Evolutionary conservation across 2,329 filamentous ascomycete genomes (phyloP).

Genomic region (Tolypocladium ophioglossoides): DNA sequence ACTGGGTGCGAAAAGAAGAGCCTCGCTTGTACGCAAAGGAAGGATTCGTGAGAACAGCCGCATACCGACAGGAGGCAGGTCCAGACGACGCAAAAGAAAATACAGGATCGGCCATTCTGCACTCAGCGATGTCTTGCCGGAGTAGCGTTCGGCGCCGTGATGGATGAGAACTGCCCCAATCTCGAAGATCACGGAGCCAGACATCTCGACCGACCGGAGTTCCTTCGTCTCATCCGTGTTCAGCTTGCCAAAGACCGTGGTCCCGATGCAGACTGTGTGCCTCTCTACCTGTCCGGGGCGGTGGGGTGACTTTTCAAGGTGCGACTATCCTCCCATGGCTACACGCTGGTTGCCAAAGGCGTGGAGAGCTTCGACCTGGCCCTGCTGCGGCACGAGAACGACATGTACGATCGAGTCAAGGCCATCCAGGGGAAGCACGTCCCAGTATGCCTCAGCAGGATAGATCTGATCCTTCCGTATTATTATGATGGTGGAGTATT

Average conservation of each 20-base stretch:
- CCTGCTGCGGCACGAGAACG: conserved; percentile 16
- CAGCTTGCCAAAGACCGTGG: background rate
- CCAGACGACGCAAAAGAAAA: too few relatives aligned
- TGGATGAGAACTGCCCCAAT: too few relatives aligned
- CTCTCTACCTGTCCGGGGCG: conserved; percentile 16
- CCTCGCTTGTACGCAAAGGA: too few relatives aligned
- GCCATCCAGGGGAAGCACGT: conserved; percentile 19
- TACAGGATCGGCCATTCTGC: too few relatives aligned
- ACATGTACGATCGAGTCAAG: conserved; percentile 17
- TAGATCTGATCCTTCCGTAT: conserved; percentile 17
- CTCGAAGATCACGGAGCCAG: too few relatives aligned
- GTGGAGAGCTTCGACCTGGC: conserved; percentile 13
- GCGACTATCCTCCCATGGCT: conserved; percentile 17
- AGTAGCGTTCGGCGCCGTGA: too few relatives aligned
- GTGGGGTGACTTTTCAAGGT: conserved; percentile 25
- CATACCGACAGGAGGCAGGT: too few relatives aligned
- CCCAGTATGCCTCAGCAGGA: conserved; percentile 22
- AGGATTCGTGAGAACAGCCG: too few relatives aligned
- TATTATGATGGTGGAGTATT: conserved; percentile 19
- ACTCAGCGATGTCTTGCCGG: too few relatives aligned
- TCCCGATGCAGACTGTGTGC: conserved; percentile 2
- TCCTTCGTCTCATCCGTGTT: background rate
- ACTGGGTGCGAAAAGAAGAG: too few relatives aligned
- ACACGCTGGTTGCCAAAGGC: conserved; percentile 28
- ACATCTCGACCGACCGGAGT: background rate